These are phyloP conservation scores for Nemania sp. DNA, from an alignment of 2,329 filamentous ascomycete genomes.

Conservation along the genomic window DNA sequence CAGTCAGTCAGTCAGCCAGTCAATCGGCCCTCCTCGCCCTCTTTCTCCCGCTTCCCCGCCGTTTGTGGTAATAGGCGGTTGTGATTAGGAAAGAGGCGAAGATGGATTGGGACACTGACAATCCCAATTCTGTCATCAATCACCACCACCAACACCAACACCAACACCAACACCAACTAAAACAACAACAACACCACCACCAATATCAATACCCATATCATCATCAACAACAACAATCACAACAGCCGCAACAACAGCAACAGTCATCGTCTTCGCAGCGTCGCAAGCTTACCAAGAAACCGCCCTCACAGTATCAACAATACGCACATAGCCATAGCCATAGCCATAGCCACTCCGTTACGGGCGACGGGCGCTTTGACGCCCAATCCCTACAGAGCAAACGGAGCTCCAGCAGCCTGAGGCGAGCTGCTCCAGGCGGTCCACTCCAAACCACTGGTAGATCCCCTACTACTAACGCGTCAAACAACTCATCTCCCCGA, in stretches of 20 bases:
- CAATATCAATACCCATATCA: conserved; percentile 1
- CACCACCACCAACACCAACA: conserved; percentile 5
- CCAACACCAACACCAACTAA: neutral
- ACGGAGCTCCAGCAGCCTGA: conserved; percentile 73
- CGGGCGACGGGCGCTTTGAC: conserved; percentile 67
- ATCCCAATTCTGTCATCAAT: conserved; percentile 11
- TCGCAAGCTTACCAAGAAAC: conserved; percentile 72
- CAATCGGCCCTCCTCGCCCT: conserved; percentile 4
- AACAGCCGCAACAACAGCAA: conserved; percentile 17
- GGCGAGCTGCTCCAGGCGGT: conserved; percentile 71
- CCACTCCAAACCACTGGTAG: conserved; percentile 55
- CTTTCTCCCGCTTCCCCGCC: conserved; percentile 27
- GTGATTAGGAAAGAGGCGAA: conserved; percentile 11
- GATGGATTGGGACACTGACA: conserved; percentile 35
- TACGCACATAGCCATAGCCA: neutral
- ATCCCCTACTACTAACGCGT: conserved; percentile 52
- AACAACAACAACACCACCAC: neutral
- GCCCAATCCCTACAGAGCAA: conserved; percentile 70
- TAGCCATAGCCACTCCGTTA: conserved; percentile 56
- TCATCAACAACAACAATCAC: conserved; percentile 6
- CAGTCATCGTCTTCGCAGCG: conserved; percentile 58
- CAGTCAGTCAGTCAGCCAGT: conserved; percentile 14
- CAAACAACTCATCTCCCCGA: conserved; percentile 61
- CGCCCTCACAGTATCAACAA: conserved; percentile 50
- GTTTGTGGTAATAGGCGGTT: conserved; percentile 33